These are phyloP conservation scores for Apiospora rasikravindrae DNA, from an alignment of 2,329 filamentous ascomycete genomes.

Conservation along the genomic window DNA sequence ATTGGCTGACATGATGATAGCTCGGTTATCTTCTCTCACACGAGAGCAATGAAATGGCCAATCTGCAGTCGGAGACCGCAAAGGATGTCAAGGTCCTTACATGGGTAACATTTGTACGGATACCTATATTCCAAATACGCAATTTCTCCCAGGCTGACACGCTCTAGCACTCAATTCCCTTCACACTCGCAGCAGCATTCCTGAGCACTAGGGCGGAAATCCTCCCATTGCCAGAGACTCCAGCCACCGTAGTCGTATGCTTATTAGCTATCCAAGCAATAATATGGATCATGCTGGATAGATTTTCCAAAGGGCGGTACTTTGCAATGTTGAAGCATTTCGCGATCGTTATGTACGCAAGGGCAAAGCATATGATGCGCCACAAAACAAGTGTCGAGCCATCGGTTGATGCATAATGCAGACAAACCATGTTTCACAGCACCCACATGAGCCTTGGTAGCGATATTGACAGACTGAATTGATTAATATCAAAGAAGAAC, in stretches of 20 bases:
- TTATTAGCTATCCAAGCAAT: background rate
- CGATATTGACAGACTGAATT: no score
- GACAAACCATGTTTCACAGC: no score
- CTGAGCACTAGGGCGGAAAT: background rate
- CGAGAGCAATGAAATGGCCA: background rate
- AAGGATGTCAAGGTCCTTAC: background rate
- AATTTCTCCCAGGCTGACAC: background rate
- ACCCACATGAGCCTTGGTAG: no score
- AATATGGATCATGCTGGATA: background rate
- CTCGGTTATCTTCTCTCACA: background rate
- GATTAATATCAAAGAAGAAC: no score
- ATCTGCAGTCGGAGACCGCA: background rate
- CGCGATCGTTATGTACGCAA: background rate
- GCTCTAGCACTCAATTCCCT: background rate
- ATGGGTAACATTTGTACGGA: background rate
- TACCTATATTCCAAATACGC: background rate
- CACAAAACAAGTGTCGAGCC: no score
- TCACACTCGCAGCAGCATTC: background rate
- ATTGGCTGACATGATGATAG: background rate
- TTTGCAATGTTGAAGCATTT: background rate
- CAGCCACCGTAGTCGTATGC: rapidly evolving
- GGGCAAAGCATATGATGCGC: no score
- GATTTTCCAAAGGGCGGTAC: background rate
- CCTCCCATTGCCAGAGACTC: background rate
- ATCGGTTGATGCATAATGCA: no score